Evolutionary conservation across 257 asterid species (phyloP).

Genomic region (Gentiana dahurica): DNA sequence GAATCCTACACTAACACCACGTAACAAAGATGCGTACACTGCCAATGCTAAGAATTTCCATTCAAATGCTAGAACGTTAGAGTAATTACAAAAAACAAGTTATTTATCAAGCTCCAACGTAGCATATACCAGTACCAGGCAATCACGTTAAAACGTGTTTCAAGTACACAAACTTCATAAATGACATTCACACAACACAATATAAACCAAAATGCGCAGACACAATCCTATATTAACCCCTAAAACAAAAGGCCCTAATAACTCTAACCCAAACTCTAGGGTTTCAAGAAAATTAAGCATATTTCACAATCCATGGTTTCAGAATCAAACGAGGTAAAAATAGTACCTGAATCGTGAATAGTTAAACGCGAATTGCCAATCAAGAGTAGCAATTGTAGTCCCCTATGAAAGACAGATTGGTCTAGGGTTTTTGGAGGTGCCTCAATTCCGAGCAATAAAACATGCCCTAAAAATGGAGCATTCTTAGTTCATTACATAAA

Average conservation of each 20-base stretch:
- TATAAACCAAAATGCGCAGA: conserved; percentile 34
- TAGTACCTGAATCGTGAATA: conserved; percentile 24
- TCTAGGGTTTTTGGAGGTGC: conserved; percentile 40
- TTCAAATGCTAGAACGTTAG: conserved; percentile 11
- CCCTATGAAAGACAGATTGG: conserved; percentile 18
- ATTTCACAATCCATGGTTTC: conserved; percentile 19
- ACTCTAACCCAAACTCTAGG: conserved; percentile 18
- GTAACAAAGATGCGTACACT: not conserved
- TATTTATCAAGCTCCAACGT: conserved; percentile 14
- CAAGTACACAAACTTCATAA: conserved; percentile 13
- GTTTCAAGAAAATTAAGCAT: conserved; percentile 16
- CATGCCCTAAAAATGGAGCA: no score
- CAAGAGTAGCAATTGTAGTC: conserved; percentile 9
- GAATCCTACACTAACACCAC: conserved; percentile 3
- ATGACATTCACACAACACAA: conserved; percentile 12
- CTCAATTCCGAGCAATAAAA: no score
- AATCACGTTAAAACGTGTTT: conserved; percentile 10
- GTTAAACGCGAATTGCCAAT: conserved; percentile 12
- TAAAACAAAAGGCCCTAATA: conserved; percentile 5
- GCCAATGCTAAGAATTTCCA: not conserved
- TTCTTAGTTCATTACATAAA: no score
- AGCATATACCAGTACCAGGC: conserved; percentile 14
- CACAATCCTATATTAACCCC: conserved; percentile 12
- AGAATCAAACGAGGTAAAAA: conserved; percentile 7
- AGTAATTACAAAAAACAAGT: conserved; percentile 5